phyloP scores from a whole-genome alignment of 805 yeast species.

The Suhomyces emberorum region DNA sequence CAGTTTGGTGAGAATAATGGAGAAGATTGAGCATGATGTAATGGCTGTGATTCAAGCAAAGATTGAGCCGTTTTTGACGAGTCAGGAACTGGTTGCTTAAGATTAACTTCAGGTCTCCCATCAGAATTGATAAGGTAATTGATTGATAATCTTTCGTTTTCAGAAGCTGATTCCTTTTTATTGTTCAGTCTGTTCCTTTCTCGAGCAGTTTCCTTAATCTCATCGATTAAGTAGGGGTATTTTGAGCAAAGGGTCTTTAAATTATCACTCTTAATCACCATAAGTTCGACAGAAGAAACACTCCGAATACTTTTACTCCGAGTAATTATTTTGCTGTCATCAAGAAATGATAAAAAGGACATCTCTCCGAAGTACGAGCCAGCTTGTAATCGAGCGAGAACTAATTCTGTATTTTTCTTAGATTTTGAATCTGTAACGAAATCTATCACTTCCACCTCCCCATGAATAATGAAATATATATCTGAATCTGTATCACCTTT shows the following conservation, averaged over 20 bases:
- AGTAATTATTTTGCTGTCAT: conserved; percentile 19
- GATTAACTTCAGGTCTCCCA: neutral
- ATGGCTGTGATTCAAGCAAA: conserved; percentile 12
- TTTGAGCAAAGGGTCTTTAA: conserved; percentile 52
- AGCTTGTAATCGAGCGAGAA: conserved; percentile 55
- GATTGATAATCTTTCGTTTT: conserved; percentile 16
- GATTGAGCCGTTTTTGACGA: neutral
- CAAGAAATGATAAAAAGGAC: conserved; percentile 56
- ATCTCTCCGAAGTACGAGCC: conserved; percentile 77
- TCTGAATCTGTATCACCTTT: conserved; percentile 62
- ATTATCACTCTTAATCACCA: conserved; percentile 56
- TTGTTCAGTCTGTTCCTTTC: conserved; percentile 40
- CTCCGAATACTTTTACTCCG: conserved; percentile 67
- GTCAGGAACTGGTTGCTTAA: conserved; percentile 3
- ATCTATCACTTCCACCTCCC: conserved; percentile 67
- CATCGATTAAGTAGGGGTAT: conserved; percentile 57
- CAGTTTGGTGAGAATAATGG: conserved; percentile 18
- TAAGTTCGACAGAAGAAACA: conserved; percentile 54
- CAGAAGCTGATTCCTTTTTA: conserved; percentile 6
- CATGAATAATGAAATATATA: conserved; percentile 62
- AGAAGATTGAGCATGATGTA: conserved; percentile 4
- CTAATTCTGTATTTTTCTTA: conserved; percentile 27
- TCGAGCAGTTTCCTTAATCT: conserved; percentile 59
- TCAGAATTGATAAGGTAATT: conserved; percentile 15
- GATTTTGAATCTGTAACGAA: conserved; percentile 10